These are phyloP conservation scores for Trichoderma sp. DNA, from an alignment of 2,329 filamentous ascomycete genomes.

Conservation along the genomic window DNA sequence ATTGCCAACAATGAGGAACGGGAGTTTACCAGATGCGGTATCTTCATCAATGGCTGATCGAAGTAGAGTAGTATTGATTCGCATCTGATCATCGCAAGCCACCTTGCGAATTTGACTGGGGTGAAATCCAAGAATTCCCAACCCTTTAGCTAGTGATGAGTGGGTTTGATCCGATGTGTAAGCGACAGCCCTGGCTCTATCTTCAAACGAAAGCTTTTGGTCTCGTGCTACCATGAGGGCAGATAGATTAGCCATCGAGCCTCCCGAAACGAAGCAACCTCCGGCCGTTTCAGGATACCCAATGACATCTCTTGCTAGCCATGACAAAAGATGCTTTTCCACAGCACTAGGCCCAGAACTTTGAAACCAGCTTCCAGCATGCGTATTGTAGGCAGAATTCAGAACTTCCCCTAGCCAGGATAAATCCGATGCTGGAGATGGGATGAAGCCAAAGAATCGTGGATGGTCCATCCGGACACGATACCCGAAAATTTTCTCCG, in stretches of 20 bases:
- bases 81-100: conserved; percentile 15
- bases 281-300: conserved; percentile 23
- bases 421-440: conserved; percentile 24
- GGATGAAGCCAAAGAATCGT: conserved; percentile 26
- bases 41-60: conserved; percentile 14
- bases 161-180: conserved; percentile 24
- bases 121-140: conserved; percentile 21
- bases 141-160: conserved; percentile 21
- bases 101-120: conserved; percentile 16
- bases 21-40: conserved; percentile 10
- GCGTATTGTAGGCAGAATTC: conserved; percentile 24
- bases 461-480: conserved; percentile 22
- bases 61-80: not conserved
- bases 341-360: conserved; percentile 25
- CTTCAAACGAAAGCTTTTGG: conserved; percentile 7
- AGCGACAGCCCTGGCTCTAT: conserved; percentile 17
- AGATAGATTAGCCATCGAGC: conserved; percentile 28
- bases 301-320: conserved; percentile 20
- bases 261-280: conserved; percentile 27
- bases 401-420: conserved; percentile 28
- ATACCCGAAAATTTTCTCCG: conserved; percentile 8
- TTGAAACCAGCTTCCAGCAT: conserved; percentile 25
- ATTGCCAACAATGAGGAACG: conserved; percentile 21
- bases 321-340: conserved; percentile 26
- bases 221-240: conserved; percentile 26